Base-by-base conservation (phyloP, 2,329 filamentous ascomycete species). In the Botrytis fragariae region DNA sequence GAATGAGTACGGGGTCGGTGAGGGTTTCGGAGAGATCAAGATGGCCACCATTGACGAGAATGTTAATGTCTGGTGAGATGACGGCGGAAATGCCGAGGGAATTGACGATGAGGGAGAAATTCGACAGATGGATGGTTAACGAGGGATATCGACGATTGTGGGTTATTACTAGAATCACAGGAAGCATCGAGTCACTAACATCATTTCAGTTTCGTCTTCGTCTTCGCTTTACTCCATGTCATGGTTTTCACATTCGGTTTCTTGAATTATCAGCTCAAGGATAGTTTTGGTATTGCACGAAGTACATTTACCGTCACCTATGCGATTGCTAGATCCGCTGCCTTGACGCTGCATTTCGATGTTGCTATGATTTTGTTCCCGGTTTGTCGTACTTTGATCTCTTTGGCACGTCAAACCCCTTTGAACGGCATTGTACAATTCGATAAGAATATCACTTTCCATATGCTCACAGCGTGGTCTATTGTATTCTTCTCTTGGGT, bases 401-500 rank as follows among this genome's bases (percentile, higher is more conserved):
- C 93, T 71, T 88, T 95, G 75, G 87, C 91, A 70, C 89, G 93
- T 75, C 92, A 93, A 81, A 96, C 93, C 10, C 92, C 93, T 12
- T 86, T 96, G 73, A 95, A 95, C 82, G 92, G 93, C 77, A 93
- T 96, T 80, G 92, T 97, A 77, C 93, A 94, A 78, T 94, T 96
- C 82, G 92, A 94, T 84, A 95, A 94, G 86, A 94, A 95, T 84
- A 94, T 95, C 81, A 93, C 92, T 62, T 95, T 96, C 83, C 93
- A 96, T 85, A 95, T 93, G 83, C 90, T 87, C 67, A 93, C 92
- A 39, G 93, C 92, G 9, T 96, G 93, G 92, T 94, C 93, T 37
- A 94, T 97, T 79, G 91, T 96, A 77, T 94, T 95, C 84, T 97
- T 93, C 82, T 93, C 93, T 20, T 94, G 92, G 91, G 88, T 95